Evolutionary conservation across 352 stramenopile genomes (phyloP), one percentile per base, ranked within the genome.

Genomic region (Phytophthora tubulina): DNA sequence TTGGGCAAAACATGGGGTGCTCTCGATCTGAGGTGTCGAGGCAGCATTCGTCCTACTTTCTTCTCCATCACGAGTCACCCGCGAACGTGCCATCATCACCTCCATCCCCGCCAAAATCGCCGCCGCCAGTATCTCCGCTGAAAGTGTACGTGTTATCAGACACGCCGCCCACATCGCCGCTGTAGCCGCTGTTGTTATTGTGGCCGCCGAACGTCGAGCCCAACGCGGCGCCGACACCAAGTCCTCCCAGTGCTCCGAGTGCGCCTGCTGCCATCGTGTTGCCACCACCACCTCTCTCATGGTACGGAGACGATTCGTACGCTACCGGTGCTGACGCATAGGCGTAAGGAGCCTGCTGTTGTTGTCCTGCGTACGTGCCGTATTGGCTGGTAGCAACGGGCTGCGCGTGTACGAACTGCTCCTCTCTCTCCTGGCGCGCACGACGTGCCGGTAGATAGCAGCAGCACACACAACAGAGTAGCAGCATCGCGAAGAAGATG

Each of bases 391-490:
- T 45, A 27, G 63, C 66, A 44, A 81, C 74, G 1, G 79, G 69
- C 50, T 86, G 74, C 5, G 65, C 67, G 56, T 89, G 83, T 17
- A 70, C 67, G 42, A 75, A 63, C 32, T 78, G 58, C 39, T 78
- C 74, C 31, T 81, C 68, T 57, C 62, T 61, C 27, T 73, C 67
- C 15, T 67, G 63, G 6, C 73, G 77, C 4, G 66, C 72, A 17
- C 79, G 62, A 67, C 70, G 55, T 27, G 63, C 51, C 13, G 75
- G 72, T 27, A 78, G 50, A 41, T 82, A 86, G 68, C 81, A 88
- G 63, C 84, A 92, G 67, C 82, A 93, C 15, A 81, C 45, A 53
- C 79, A 85, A 41, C 79, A 90, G 3, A 86, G 51, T 30, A 89
- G 57, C 59, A 93, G 64, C 33, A 86, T 38, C 17, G 72, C 44